Evolutionary conservation across 2,329 filamentous ascomycete species (phyloP).

Genomic region (Penicillium brevicompactum): DNA sequence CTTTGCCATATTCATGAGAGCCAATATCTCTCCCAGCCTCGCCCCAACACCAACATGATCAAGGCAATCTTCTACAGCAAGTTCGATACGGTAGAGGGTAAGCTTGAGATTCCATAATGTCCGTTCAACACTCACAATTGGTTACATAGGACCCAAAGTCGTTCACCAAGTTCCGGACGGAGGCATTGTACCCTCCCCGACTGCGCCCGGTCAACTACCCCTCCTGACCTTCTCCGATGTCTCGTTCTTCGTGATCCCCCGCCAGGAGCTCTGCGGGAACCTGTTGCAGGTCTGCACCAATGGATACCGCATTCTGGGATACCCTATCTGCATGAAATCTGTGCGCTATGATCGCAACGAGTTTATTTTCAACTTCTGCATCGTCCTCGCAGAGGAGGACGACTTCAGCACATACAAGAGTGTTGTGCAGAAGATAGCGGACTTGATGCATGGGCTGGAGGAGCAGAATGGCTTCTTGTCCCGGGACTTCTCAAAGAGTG

Average conservation of each 20-base stretch:
- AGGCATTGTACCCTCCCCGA: constrained; percentile 53
- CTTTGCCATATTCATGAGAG: neutral
- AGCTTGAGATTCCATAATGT: neutral
- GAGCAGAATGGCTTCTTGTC: constrained; percentile 82
- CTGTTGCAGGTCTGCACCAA: constrained; percentile 72
- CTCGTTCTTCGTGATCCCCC: constrained; percentile 90
- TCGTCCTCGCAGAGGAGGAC: constrained; percentile 71
- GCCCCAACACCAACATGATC: constrained; percentile 51
- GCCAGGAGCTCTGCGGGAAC: constrained; percentile 92
- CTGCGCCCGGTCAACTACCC: constrained; percentile 56
- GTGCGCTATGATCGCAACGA: constrained; percentile 86
- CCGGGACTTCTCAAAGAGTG: constrained; percentile 46
- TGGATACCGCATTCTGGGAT: constrained; percentile 80
- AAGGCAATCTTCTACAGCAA: constrained; percentile 68
- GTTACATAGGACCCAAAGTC: constrained; percentile 58
- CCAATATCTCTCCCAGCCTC: neutral
- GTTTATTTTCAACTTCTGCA: constrained; percentile 97
- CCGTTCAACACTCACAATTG: constrained; percentile 7
- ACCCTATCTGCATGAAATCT: constrained; percentile 83
- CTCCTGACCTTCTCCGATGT: constrained; percentile 85
- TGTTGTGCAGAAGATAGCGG: constrained; percentile 81
- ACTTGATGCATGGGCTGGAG: constrained; percentile 85
- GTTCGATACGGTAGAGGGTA: constrained; percentile 63
- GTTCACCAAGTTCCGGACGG: constrained; percentile 66
- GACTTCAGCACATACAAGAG: constrained; percentile 80